Evolutionary conservation across 2,329 filamentous ascomycete species (phyloP), one percentile per base, ranked within the genome.

Genomic region (Helotiales sp.): DNA sequence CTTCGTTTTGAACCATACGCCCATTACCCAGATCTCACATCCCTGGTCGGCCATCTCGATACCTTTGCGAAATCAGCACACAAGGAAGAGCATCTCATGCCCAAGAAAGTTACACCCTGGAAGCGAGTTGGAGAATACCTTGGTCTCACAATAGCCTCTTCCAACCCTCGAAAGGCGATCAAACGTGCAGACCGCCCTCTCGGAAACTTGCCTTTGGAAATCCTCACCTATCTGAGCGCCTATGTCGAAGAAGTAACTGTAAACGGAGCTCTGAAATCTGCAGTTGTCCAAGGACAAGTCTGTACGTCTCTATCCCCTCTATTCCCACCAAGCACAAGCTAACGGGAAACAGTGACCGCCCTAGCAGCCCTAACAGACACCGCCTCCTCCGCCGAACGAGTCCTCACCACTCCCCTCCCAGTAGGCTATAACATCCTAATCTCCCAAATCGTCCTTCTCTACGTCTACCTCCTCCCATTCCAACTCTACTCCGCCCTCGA

Each of bases 351-450:
- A 62, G 62, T 70, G 57, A 65, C 44, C 38, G 59, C 56, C 36
- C 70, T 95, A 8, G 77, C 79, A 49, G 73, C 81, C 4, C 76
- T 96, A 54, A 90, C 89, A 69, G 91, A 96, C 63, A 82, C 87
- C 55, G 77, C 91, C 64, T 83, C 84, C 15, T 86, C 87, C 58
- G 86, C 86, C 48, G 90, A 95, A 69, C 87, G 91, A 61, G 86
- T 96, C 19, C 83, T 93, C 30, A 89, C 88, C 71, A 96, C 91
- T 0, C 91, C 91, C 1, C 81, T 96, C 0, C 91, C 91, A 2
- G 82, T 91, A 55, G 91, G 90, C 47, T 96, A 96, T 77, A 85
- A 83, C 63, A 95, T 96, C 67, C 85, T 90, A 67, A 93, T 95
- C 71, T 86, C 87, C 19, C 91, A 96, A 71, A 93, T 95, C 69